Conservation (phyloP, 768 basidiomycete species). For the Trametes cinnabarina region DNA sequence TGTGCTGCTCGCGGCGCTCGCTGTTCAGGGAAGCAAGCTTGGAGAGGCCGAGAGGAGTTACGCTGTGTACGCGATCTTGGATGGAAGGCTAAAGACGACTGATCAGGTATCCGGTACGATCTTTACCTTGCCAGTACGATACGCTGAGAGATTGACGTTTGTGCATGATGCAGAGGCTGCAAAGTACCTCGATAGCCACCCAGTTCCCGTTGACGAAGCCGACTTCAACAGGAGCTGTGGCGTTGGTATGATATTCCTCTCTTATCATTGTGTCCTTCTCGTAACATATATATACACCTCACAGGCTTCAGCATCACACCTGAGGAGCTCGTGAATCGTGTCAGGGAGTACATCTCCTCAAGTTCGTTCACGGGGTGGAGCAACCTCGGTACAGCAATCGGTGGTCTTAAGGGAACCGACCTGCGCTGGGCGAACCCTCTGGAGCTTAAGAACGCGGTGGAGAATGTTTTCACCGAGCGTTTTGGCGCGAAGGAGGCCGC, state of each 20-base stretch:
- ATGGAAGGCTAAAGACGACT: conserved; percentile 67
- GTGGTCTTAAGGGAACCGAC: conserved; percentile 58
- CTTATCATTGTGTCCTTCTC: no score
- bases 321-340: conserved; percentile 55
- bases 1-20: conserved; percentile 63
- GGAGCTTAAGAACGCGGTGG: conserved; percentile 80
- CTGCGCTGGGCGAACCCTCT: conserved; percentile 83
- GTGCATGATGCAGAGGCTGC: conserved; percentile 53
- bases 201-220: conserved; percentile 57
- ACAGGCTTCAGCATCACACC: conserved; percentile 77
- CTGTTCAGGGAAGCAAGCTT: conserved; percentile 63
- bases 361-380: conserved; percentile 69
- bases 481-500: conserved; percentile 73
- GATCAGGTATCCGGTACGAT: conserved; percentile 85
- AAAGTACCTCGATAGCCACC: conserved; percentile 66
- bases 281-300: neutral
- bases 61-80: conserved; percentile 65
- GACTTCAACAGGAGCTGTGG: conserved; percentile 82
- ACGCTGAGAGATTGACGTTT: neutral
- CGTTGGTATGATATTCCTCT: conserved; percentile 59
- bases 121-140: neutral
- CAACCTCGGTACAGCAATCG: conserved; percentile 65
- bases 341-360: conserved; percentile 55
- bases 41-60: conserved; percentile 56
- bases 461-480: conserved; percentile 58